Conservation (phyloP, 2,329 filamentous ascomycete species). For the Trichoderma atroviride region DNA sequence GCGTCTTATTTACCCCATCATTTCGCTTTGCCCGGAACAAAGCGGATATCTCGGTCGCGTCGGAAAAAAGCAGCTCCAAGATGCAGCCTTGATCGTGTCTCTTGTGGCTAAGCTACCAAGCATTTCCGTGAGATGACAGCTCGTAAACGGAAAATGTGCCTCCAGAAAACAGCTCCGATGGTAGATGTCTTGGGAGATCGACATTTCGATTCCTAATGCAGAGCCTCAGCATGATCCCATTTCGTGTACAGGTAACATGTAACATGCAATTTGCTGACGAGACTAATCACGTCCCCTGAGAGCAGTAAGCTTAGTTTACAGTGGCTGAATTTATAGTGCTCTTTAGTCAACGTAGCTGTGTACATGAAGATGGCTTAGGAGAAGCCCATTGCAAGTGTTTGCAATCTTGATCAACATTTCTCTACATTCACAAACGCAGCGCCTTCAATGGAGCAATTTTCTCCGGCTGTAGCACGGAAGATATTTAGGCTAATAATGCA, state of each 20-base stretch:
- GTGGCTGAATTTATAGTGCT: not conserved
- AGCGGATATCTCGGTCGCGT: not conserved
- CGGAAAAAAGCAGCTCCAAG: not conserved
- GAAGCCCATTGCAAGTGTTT: not conserved
- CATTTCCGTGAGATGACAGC: not conserved
- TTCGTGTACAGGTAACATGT: not conserved
- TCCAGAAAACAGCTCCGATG: not conserved
- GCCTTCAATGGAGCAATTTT: not conserved
- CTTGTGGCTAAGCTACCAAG: not conserved
- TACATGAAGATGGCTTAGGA: not conserved
- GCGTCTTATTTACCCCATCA: not conserved
- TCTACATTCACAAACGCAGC: not conserved
- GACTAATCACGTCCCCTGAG: not conserved
- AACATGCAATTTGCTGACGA: not conserved
- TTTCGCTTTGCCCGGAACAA: not conserved
- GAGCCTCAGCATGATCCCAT: not conserved
- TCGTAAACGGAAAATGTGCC: not conserved
- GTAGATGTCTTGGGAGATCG: not conserved
- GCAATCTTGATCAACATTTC: not conserved
- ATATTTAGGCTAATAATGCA: not conserved
- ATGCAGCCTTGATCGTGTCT: not conserved
- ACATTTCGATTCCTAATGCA: not conserved
- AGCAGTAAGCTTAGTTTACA: not conserved
- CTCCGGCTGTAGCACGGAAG: not conserved
- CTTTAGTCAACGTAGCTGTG: not conserved